phyloP scores from a whole-genome alignment of 2,329 filamentous ascomycete species.

The Drechslerella stenobrocha region DNA sequence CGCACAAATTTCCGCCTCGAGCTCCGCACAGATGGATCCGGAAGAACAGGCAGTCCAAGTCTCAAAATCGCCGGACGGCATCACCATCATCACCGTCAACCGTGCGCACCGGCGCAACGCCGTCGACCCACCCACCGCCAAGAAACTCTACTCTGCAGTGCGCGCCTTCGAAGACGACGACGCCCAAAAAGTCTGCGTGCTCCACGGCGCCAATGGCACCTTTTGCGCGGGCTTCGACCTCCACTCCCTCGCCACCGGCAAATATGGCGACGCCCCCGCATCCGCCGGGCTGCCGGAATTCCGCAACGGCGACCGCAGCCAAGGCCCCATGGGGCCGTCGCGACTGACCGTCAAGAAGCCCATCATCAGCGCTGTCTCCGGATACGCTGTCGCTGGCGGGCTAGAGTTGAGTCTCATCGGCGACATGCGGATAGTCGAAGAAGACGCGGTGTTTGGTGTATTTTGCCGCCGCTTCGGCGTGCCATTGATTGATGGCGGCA shows the following conservation, averaged over 20 bases:
- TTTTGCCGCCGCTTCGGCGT: slow-evolving; percentile 63
- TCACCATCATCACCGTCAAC: slow-evolving; percentile 63
- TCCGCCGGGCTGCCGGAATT: slow-evolving; percentile 75
- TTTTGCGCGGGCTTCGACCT: slow-evolving; percentile 96
- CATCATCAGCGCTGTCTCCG: slow-evolving; percentile 61
- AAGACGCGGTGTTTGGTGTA: slow-evolving; percentile 62
- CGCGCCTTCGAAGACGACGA: slow-evolving; percentile 60
- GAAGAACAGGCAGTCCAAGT: slow-evolving; percentile 8
- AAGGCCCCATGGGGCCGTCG: slow-evolving; percentile 62
- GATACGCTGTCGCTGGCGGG: slow-evolving; percentile 62
- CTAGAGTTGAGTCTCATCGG: slow-evolving; percentile 62
- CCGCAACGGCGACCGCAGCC: slow-evolving; percentile 54
- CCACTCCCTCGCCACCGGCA: slow-evolving; percentile 49
- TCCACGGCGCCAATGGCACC: slow-evolving; percentile 59
- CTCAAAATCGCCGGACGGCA: slow-evolving; percentile 54
- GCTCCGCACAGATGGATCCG: neutral
- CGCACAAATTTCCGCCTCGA: too few species aligned
- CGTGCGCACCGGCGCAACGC: slow-evolving; percentile 61
- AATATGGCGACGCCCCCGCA: slow-evolving; percentile 65
- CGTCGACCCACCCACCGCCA: slow-evolving; percentile 60
- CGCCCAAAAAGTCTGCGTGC: slow-evolving; percentile 61
- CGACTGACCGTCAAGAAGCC: slow-evolving; percentile 68
- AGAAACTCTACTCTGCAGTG: slow-evolving; percentile 60
- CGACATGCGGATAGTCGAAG: slow-evolving; percentile 62
- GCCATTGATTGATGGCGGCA: slow-evolving; percentile 61